Conservation (phyloP, 2,329 filamentous ascomycete species). For the Trematosphaeria pertusa region DNA sequence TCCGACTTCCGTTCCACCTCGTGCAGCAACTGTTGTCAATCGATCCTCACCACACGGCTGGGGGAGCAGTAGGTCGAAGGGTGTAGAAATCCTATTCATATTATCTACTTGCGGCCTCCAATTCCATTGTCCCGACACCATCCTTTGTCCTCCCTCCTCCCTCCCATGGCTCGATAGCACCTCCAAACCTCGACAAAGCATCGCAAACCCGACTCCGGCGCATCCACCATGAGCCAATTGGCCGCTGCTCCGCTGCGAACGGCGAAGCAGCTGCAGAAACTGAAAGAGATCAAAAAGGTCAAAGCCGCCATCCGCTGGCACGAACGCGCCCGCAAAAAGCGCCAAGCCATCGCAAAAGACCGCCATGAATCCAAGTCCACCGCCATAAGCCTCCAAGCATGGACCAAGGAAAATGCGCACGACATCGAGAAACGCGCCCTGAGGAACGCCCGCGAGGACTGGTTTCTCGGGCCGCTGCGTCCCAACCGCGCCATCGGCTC, state of each 20-base stretch:
- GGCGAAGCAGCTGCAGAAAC: slow-evolving; percentile 37
- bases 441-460: slow-evolving; percentile 73
- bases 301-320: slow-evolving; percentile 44
- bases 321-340: slow-evolving; percentile 33
- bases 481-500: slow-evolving; percentile 76
- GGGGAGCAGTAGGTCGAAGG: too few species aligned
- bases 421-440: slow-evolving; percentile 56
- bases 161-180: slow-evolving; percentile 37
- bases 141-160: background rate
- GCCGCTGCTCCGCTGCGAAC: slow-evolving; percentile 31
- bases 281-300: slow-evolving; percentile 52
- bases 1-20: too few species aligned
- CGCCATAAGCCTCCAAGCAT: slow-evolving; percentile 24
- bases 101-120: too few species aligned
- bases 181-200: slow-evolving; percentile 21
- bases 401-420: slow-evolving; percentile 31
- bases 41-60: too few species aligned
- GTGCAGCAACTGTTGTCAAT: too few species aligned
- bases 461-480: slow-evolving; percentile 77
- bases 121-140: background rate
- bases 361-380: slow-evolving; percentile 39
- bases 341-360: slow-evolving; percentile 30
- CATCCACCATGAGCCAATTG: slow-evolving; percentile 47
- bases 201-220: slow-evolving; percentile 58
- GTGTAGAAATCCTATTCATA: too few species aligned